Conservation (phyloP, 225 moss, liverwort and hornwort species). For the Neckera pumila region DNA sequence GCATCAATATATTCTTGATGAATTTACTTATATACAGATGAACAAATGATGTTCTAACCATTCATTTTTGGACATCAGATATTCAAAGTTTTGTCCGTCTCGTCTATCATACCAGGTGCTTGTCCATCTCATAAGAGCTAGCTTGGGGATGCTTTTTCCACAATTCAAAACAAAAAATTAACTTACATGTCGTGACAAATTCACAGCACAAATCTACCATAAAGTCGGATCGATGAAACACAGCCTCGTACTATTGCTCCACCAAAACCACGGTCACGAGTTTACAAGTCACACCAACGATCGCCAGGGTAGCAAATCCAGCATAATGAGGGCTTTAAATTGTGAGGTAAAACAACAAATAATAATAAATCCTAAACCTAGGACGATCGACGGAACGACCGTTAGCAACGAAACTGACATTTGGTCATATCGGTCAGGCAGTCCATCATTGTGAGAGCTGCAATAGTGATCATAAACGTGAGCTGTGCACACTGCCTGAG, state of each 20-base stretch:
- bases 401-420: not conserved
- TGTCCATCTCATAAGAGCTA: not conserved
- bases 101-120: not conserved
- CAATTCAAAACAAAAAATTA: not conserved
- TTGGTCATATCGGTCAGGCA: not conserved
- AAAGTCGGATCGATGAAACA: not conserved
- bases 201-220: not conserved
- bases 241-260: not conserved
- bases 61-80: not conserved
- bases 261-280: not conserved
- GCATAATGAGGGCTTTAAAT: not conserved
- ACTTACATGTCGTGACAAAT: not conserved
- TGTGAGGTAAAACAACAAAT: not conserved
- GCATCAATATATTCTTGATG: not conserved
- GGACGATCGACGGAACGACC: not conserved
- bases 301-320: not conserved
- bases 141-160: not conserved
- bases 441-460: not conserved
- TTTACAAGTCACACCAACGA: not conserved
- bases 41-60: not conserved
- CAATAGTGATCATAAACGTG: not conserved
- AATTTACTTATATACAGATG: not conserved
- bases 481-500: not conserved
- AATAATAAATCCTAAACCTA: not conserved
- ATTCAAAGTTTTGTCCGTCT: not conserved